Percentiles rank a stretch among this genome's conserved stretches.
Conservation (phyloP, 164 flowering plant genomes). For the Pachysandra terminalis region DNA sequence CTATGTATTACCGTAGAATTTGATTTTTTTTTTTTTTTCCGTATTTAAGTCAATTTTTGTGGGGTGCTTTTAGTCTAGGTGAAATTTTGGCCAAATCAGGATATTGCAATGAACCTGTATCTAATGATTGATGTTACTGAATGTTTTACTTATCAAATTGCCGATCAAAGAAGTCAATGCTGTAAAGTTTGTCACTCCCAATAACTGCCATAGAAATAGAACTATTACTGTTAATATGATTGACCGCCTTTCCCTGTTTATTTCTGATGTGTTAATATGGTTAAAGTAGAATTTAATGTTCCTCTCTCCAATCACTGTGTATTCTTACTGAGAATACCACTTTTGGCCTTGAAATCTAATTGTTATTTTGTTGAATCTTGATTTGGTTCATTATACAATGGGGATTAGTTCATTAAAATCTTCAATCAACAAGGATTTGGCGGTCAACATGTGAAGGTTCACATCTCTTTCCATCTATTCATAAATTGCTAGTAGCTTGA, state of each 20-base stretch:
- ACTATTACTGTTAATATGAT: no score
- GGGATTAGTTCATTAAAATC: constrained; percentile 44
- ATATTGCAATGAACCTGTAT: background rate
- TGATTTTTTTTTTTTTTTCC: no score
- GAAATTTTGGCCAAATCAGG: background rate
- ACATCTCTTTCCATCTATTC: background rate
- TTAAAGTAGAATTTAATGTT: background rate
- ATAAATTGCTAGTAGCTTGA: background rate
- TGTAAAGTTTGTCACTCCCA: background rate
- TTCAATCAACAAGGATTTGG: constrained; percentile 40
- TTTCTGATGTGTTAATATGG: background rate
- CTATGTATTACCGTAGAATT: no score
- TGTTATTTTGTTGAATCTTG: constrained; percentile 11
- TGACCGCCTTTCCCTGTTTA: no score
- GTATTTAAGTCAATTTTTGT: no score
- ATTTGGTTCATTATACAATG: constrained; percentile 2
- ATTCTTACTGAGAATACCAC: background rate
- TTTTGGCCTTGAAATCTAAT: background rate
- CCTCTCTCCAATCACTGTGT: background rate
- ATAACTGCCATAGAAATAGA: no score
- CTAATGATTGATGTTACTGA: background rate
- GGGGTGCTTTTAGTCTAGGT: background rate
- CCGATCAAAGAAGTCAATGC: background rate
- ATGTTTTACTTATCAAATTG: background rate
- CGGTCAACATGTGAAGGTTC: constrained; percentile 70